A percentile compares a stretch with the other conserved stretches of the same genome.
Evolutionary conservation across 257 asterid species (phyloP).

Genomic region (Nicotiana undulata): DNA sequence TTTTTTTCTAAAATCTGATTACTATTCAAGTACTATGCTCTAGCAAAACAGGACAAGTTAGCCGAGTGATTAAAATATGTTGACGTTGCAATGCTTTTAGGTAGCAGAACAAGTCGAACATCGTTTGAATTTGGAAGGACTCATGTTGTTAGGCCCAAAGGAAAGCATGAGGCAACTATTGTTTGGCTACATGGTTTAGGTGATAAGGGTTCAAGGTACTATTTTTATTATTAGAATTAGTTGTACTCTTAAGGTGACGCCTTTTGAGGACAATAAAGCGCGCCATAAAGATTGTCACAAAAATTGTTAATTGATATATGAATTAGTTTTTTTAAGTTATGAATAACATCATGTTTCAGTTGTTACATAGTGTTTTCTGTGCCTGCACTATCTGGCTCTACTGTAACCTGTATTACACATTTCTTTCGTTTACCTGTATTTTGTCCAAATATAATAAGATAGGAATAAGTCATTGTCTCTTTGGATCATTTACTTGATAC

Average conservation of each 20-base stretch:
- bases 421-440: background rate
- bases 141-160: slow-evolving; percentile 79
- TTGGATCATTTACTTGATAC: background rate
- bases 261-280: background rate
- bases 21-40: background rate
- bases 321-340: background rate
- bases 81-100: slow-evolving; percentile 20
- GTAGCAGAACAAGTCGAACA: slow-evolving; percentile 36
- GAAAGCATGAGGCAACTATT: slow-evolving; percentile 76
- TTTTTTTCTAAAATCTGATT: background rate
- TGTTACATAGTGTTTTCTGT: background rate
- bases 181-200: slow-evolving; percentile 91
- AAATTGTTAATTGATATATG: background rate
- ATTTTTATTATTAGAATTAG: background rate
- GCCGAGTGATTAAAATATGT: background rate
- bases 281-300: background rate
- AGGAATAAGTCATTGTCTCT: background rate
- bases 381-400: background rate
- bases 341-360: background rate
- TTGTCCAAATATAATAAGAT: background rate
- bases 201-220: slow-evolving; percentile 80
- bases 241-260: background rate
- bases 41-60: background rate
- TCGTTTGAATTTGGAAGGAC: slow-evolving; percentile 70
- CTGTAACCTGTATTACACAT: background rate